phyloP scores from a whole-genome alignment of 164 flowering plant genomes.

The Aristolochia fimbriata region DNA sequence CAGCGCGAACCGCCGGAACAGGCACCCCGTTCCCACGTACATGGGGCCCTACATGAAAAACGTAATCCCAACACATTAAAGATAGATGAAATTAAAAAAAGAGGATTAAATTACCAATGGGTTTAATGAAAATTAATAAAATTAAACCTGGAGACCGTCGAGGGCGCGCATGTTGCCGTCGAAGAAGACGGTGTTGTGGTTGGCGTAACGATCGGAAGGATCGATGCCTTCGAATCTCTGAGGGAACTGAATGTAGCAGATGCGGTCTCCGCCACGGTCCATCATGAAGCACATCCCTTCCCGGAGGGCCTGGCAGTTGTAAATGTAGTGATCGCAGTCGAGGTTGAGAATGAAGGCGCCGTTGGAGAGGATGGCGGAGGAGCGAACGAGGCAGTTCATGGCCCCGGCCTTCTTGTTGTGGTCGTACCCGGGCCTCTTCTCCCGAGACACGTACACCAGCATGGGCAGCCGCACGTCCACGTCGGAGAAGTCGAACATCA shows the following conservation, averaged over 20 bases:
- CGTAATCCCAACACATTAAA: no score
- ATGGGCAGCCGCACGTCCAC: conserved; percentile 25
- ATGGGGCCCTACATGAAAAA: conserved; percentile 24
- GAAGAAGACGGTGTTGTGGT: conserved; percentile 75
- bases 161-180: conserved; percentile 92
- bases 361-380: conserved; percentile 63
- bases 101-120: no score
- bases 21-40: conserved; percentile 74
- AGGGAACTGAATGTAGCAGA: conserved; percentile 80
- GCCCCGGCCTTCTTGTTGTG: conserved; percentile 87
- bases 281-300: conserved; percentile 93
- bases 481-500: conserved; percentile 22
- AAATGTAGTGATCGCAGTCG: conserved; percentile 74
- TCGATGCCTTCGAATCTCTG: conserved; percentile 86
- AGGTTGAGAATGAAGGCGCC: conserved; percentile 77
- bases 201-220: conserved; percentile 78
- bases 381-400: conserved; percentile 67
- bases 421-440: conserved; percentile 25
- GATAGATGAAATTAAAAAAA: no score
- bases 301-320: conserved; percentile 53
- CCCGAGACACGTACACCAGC: conserved; percentile 27
- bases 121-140: no score
- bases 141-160: conserved; percentile 76
- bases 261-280: conserved; percentile 68
- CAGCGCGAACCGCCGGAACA: conserved; percentile 64